Evolutionary conservation across 2,329 filamentous ascomycete genomes (phyloP).

Genomic region (Trichoderma sp.): DNA sequence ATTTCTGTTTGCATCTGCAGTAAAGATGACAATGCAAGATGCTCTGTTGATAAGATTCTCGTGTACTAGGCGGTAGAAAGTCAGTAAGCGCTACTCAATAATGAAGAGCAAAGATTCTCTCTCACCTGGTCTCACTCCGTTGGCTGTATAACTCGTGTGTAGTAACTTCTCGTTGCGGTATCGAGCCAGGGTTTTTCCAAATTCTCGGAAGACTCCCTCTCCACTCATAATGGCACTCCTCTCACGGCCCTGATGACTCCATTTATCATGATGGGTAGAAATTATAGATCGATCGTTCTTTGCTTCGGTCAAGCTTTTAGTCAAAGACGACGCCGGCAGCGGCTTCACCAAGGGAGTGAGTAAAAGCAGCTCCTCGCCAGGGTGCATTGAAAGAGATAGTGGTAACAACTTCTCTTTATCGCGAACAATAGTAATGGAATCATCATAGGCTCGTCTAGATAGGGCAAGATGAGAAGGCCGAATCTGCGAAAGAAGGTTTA

Average conservation of each 20-base stretch:
- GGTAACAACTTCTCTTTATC: slow-evolving; percentile 87
- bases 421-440: slow-evolving; percentile 88
- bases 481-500: slow-evolving; percentile 75
- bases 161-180: slow-evolving; percentile 84
- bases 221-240: slow-evolving; percentile 78
- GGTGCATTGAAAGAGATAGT: slow-evolving; percentile 77
- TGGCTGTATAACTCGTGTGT: slow-evolving; percentile 93
- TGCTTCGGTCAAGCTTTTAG: slow-evolving; percentile 67
- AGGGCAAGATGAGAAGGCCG: slow-evolving; percentile 81
- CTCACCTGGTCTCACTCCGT: slow-evolving; percentile 77
- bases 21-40: slow-evolving; percentile 85
- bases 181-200: slow-evolving; percentile 84
- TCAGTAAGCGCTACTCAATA: slow-evolving; percentile 21
- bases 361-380: slow-evolving; percentile 85
- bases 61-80: slow-evolving; percentile 60
- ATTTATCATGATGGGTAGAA: slow-evolving; percentile 56
- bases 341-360: slow-evolving; percentile 90
- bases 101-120: background rate
- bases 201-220: slow-evolving; percentile 87
- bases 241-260: slow-evolving; percentile 60
- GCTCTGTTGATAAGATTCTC: slow-evolving; percentile 90
- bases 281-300: slow-evolving; percentile 45
- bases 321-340: slow-evolving; percentile 84
- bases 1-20: slow-evolving; percentile 91
- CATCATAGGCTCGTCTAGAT: slow-evolving; percentile 85